Evolutionary conservation across 108 stramenopile species (phyloP).

Genomic region (Discostella pseudostelligera): DNA sequence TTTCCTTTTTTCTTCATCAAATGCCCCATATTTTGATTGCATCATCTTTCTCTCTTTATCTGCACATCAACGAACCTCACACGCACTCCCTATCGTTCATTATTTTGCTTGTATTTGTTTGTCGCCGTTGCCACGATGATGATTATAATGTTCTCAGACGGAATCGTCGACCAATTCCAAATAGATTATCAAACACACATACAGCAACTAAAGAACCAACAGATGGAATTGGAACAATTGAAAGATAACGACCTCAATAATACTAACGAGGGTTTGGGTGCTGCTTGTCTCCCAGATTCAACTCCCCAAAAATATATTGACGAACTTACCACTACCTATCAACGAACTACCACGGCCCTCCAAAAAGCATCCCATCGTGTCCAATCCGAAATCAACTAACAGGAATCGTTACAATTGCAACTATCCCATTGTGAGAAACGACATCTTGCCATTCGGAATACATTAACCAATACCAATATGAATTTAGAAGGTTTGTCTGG

Average conservation of each 20-base stretch:
- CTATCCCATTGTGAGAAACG: conserved; percentile 1
- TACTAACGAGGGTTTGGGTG: neutral
- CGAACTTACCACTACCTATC: conserved; percentile 9
- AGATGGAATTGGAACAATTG: no score
- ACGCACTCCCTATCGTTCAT: no score
- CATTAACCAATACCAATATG: neutral
- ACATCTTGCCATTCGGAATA: neutral
- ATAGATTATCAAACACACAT: neutral
- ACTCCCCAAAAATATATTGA: conserved; percentile 16
- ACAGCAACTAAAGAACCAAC: neutral
- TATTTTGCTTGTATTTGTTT: no score
- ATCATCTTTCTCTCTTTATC: no score
- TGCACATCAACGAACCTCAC: no score
- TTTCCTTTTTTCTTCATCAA: neutral
- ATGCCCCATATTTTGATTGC: neutral
- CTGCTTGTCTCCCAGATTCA: conserved; percentile 3
- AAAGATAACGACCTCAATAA: no score
- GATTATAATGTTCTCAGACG: neutral
- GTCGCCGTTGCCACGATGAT: no score
- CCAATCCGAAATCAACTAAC: neutral
- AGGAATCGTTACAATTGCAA: conserved; percentile 1
- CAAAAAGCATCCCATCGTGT: conserved; percentile 17
- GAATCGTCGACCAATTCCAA: neutral
- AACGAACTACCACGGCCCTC: conserved; percentile 18
- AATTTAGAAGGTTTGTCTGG: conserved; percentile 9